Evolutionary conservation across 179 eudicot species (phyloP).

Genomic region (Corrigiola litoralis): DNA sequence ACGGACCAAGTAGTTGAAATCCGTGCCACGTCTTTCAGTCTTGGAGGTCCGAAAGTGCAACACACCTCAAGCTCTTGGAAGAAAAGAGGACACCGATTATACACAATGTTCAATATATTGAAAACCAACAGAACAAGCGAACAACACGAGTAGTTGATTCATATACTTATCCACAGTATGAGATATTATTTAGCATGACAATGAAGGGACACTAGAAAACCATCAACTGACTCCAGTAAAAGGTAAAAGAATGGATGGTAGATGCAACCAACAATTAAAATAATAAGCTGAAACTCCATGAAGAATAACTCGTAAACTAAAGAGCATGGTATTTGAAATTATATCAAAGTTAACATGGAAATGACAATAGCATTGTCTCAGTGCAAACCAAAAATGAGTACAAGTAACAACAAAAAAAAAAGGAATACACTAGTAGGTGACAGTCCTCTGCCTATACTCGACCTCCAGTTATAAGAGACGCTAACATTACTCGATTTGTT

Average conservation of each 20-base stretch:
- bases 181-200: no score
- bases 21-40: no score
- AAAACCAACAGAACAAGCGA: no score
- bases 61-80: no score
- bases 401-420: slow-evolving; percentile 13
- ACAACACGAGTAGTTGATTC: no score
- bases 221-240: no score
- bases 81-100: no score
- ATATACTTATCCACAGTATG: no score
- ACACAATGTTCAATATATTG: no score
- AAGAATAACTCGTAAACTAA: slow-evolving; percentile 2
- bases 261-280: not conserved
- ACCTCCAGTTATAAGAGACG: slow-evolving; percentile 22
- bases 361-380: slow-evolving; percentile 17
- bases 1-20: no score
- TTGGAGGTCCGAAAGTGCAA: no score
- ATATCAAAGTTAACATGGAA: slow-evolving; percentile 19
- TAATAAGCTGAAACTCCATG: not conserved
- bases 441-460: slow-evolving; percentile 27
- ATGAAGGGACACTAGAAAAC: no score
- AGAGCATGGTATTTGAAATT: slow-evolving; percentile 15
- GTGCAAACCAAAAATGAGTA: slow-evolving; percentile 23
- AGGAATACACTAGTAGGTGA: slow-evolving; percentile 17
- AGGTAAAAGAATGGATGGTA: not conserved
- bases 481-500: slow-evolving; percentile 8